These are phyloP conservation scores for Phaffia australis DNA, from an alignment of 768 basidiomycete genomes.

Conservation along the genomic window DNA sequence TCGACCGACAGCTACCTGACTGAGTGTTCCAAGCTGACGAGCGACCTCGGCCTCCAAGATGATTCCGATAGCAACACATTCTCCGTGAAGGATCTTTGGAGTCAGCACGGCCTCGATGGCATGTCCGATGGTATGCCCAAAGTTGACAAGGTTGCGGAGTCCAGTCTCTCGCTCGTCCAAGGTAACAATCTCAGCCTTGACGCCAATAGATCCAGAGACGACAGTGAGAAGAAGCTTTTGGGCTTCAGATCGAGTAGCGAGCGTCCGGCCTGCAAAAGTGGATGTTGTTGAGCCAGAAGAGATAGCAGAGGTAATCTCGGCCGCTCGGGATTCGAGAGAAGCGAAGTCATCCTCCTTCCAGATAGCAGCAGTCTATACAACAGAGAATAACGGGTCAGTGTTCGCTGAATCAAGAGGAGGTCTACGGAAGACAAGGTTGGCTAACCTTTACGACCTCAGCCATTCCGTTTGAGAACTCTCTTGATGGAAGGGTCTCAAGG, in stretches of 20 bases:
- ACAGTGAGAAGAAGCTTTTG: conserved; percentile 79
- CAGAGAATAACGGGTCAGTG: background rate
- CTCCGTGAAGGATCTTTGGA: conserved; percentile 86
- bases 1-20: conserved; percentile 84
- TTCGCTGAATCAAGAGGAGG: background rate
- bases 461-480: conserved; percentile 98
- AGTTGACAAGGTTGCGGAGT: conserved; percentile 95
- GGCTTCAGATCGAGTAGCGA: conserved; percentile 54
- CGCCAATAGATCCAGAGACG: conserved; percentile 83
- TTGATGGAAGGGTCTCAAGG: conserved; percentile 77
- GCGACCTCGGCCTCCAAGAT: conserved; percentile 92
- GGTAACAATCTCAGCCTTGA: conserved; percentile 95
- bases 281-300: conserved; percentile 50
- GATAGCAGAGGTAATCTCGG: conserved; percentile 73
- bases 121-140: conserved; percentile 96
- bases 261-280: conserved; percentile 43
- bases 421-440: background rate
- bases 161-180: conserved; percentile 94
- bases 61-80: conserved; percentile 92
- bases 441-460: conserved; percentile 92
- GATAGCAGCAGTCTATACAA: conserved; percentile 83
- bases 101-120: conserved; percentile 95
- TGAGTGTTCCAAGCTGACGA: conserved; percentile 70
- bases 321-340: conserved; percentile 70
- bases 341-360: conserved; percentile 88